Base-by-base conservation (phyloP, 2,329 filamentous ascomycete species). In the Beauveria bassiana region DNA sequence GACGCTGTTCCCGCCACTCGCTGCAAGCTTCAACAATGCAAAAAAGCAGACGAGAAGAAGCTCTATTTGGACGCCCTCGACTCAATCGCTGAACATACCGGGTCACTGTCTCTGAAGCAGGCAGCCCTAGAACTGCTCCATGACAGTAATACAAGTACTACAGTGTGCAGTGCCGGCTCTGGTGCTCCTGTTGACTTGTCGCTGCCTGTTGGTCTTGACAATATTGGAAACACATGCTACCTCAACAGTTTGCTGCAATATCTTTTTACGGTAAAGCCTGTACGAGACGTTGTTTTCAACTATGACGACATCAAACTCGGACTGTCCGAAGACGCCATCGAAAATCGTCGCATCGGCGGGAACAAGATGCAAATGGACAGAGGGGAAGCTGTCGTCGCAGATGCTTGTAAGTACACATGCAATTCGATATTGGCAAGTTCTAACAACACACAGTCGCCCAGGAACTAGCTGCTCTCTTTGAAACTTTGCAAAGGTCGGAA, bases 181-280 rank as follows among this genome's bases (percentile, higher is more conserved):
- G 63, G 63, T 26, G 54, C 64, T 50, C 61, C 68, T 3, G 69
- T 70, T 16, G 69, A 78, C 61, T 68, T 75, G 52, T 78, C 83
- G 34, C 86, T 90, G 73, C 95, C 95, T 0, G 90, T 96, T 24
- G 95, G 95, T 0, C 81, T 98, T 6, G 84, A 87, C 65, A 99
- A 98, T 68, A 96, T 98, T 62, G 93, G 95, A 63, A 99, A 99
- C 70, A 99, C 96, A 0, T 99, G 95, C 73, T 99, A 99, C 69
- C 81, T 99, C 60, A 99, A 99, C 78, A 98, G 93, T 74, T 83
- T 99, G 54, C 80, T 99, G 10, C 95, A 99, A 69, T 98, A 96
- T 71, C 89, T 97, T 66, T 97, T 96, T 72, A 96, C 93, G 0
- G 85, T 98, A 61, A 88, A 86, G 64, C 86, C 90, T 2, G 80